phyloP scores from a whole-genome alignment of 2,329 filamentous ascomycete genomes.

The Neurospora sp. region DNA sequence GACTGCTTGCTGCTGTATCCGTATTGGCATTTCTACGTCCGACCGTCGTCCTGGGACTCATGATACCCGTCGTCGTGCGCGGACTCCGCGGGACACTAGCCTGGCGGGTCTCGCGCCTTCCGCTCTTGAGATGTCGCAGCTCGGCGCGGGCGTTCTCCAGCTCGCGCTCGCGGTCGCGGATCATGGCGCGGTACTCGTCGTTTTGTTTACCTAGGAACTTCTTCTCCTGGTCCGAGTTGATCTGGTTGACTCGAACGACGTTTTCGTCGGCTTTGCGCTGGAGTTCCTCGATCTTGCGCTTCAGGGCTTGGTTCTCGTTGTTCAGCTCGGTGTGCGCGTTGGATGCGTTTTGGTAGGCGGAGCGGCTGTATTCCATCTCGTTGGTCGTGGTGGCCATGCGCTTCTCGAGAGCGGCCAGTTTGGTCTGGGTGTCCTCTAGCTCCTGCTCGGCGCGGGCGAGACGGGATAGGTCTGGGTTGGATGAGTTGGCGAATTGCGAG shows the following conservation, averaged over 20 bases:
- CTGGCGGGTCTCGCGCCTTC: constrained; percentile 45
- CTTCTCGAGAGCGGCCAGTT: constrained; percentile 30
- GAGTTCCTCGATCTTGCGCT: constrained; percentile 30
- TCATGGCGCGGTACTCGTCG: constrained; percentile 29
- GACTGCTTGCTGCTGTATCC: constrained; percentile 29
- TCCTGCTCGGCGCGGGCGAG: constrained; percentile 31
- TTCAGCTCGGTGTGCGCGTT: constrained; percentile 34
- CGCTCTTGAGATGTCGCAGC: constrained; percentile 35
- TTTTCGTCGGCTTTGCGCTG: constrained; percentile 33
- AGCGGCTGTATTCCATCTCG: constrained; percentile 46
- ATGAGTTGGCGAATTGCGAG: constrained; percentile 24
- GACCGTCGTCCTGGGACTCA: constrained; percentile 36
- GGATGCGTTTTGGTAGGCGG: constrained; percentile 49
- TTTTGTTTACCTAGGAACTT: constrained; percentile 28
- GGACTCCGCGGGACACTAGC: constrained; percentile 49
- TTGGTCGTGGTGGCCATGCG: constrained; percentile 26
- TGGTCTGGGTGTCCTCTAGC: constrained; percentile 29
- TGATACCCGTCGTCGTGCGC: constrained; percentile 38
- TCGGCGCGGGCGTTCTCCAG: constrained; percentile 39
- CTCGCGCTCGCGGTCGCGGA: constrained; percentile 42
- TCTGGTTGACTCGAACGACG: constrained; percentile 35
- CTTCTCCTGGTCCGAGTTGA: constrained; percentile 29
- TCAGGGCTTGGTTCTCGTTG: constrained; percentile 36
- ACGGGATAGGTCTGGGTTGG: constrained; percentile 27
- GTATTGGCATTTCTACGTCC: constrained; percentile 3